Base-by-base conservation (phyloP, 169 alveolate species). In the Eimeria maxima region DNA sequence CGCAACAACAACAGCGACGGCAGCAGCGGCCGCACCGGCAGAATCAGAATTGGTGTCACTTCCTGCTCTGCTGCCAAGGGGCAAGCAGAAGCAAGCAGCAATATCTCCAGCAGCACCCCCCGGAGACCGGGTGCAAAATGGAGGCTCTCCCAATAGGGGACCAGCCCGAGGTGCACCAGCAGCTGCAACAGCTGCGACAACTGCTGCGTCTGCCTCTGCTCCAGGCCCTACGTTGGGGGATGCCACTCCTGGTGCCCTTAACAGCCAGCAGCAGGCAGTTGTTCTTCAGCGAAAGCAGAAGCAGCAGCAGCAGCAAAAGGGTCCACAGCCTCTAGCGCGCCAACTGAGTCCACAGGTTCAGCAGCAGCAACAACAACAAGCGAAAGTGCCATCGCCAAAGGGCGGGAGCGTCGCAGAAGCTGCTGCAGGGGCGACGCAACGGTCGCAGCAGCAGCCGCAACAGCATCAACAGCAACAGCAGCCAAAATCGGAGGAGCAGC, bases 401-500 rank as follows among this genome's bases (percentile, higher is more conserved):
- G n/a, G 44, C 47, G 42, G 80, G 42, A 11, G 80, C 80, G 33
- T 27, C 33, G 44, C 80, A 14, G 80, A 69, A 24, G 44, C n/a
- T 38, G 63, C 63, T 53, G 63, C 63, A 11, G 78, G 24, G 24
- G 18, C 55, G 16, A 22, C 14, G 87, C 87, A 27, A n/a, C 87
- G 22, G 87, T 24, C 11, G 57, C 87, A 20, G 57, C 87, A 29
- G 57, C 60, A 42, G 57, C 87, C n/a, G 14, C 78, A 76, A 55
- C 87, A 42, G 87, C 87, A 38, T 47, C 87, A 22, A 27, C 87
- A 38, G 53, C 87, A 76, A 55, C 87, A 29, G 87, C 87, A 76
- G 87, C 87, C 11, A n/a, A n/a, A 11, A 42, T 8, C 87, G n/a
- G 87, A 76, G 87, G 87, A 76, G 57, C 87, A 76, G 53, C 87